Evolutionary conservation across 2,329 filamentous ascomycete species (phyloP).

Genomic region (Cladosporium sp.): DNA sequence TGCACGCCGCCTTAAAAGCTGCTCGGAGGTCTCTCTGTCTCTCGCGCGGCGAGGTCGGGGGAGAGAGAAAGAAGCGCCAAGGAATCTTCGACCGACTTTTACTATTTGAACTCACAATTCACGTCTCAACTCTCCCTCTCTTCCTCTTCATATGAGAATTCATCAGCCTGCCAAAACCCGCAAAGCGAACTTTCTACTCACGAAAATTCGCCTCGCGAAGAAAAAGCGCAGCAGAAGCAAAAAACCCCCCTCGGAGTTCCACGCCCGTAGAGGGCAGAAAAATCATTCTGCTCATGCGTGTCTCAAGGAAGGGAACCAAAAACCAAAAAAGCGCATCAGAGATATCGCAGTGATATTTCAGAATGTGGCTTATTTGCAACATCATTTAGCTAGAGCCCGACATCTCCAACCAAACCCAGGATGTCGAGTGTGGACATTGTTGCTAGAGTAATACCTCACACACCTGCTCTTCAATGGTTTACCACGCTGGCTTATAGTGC

Average conservation of each 20-base stretch:
- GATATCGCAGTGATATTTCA: too few relatives aligned
- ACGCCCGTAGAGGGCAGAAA: too few relatives aligned
- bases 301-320: too few relatives aligned
- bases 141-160: too few relatives aligned
- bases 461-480: conserved; percentile 14
- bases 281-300: not conserved
- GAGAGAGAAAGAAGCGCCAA: not conserved
- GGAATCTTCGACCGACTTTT: not conserved
- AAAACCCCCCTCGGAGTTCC: too few relatives aligned
- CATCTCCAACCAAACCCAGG: conserved; percentile 19
- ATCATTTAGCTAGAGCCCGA: conserved; percentile 27
- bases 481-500: conserved; percentile 11
- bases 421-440: conserved; percentile 30
- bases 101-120: conserved; percentile 4
- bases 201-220: too few relatives aligned
- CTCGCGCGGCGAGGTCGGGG: not conserved
- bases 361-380: not conserved
- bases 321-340: not conserved
- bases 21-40: too few relatives aligned
- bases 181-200: too few relatives aligned
- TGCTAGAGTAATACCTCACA: conserved; percentile 22
- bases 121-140: not conserved
- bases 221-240: too few relatives aligned
- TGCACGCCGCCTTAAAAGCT: too few relatives aligned
- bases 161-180: not conserved